Percentiles rank a stretch among this genome's conserved stretches.
Conservation (phyloP, 331 rosid species). For the Spiraea crenata region DNA sequence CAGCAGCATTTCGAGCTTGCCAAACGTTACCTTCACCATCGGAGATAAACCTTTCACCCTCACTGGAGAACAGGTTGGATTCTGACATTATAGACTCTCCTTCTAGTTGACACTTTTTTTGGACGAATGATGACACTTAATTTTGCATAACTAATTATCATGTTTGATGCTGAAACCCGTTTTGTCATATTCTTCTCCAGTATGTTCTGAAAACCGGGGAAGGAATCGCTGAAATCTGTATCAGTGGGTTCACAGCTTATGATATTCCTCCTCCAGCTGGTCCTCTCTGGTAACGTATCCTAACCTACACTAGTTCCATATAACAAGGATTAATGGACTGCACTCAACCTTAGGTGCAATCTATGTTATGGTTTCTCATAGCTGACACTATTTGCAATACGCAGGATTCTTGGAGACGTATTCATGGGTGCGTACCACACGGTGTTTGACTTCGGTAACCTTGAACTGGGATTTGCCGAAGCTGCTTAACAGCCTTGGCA, state of each 20-base stretch:
- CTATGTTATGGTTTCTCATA: conserved; percentile 4
- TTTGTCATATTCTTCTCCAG: conserved; percentile 39
- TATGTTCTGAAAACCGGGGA: conserved; percentile 74
- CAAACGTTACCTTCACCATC: conserved; percentile 68
- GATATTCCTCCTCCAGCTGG: conserved; percentile 74
- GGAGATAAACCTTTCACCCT: conserved; percentile 53
- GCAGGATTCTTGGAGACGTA: conserved; percentile 88
- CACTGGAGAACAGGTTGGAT: conserved; percentile 70
- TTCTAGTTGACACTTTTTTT: not conserved
- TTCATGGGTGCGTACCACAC: conserved; percentile 90
- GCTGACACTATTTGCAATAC: not conserved
- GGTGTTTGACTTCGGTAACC: conserved; percentile 69
- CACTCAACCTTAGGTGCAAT: not conserved
- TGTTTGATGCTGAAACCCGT: not conserved
- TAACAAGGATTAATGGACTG: not conserved
- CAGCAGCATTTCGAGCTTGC: conserved; percentile 52
- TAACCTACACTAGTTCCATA: not conserved
- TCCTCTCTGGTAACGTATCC: conserved; percentile 65
- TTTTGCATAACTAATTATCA: not conserved
- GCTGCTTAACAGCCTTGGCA: conserved; percentile 38
- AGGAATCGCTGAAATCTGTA: conserved; percentile 56
- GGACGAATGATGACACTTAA: not conserved
- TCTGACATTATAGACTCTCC: not conserved
- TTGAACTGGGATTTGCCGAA: conserved; percentile 68
- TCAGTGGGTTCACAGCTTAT: conserved; percentile 79